Conservation (phyloP, 2,329 filamentous ascomycete species). For the Stagonosporopsis chrysanthemi region DNA sequence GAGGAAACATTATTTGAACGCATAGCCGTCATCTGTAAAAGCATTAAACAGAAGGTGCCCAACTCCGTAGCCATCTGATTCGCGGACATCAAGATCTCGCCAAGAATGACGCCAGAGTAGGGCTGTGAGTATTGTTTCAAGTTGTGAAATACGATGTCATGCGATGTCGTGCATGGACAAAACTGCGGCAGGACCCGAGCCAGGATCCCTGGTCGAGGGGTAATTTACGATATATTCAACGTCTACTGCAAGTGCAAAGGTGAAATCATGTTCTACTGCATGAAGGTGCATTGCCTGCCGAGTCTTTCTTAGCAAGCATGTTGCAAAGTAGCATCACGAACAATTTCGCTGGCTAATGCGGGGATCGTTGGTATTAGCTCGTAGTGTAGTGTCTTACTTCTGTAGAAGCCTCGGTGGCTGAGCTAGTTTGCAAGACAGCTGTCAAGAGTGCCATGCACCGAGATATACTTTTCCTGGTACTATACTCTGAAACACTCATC, state of each 20-base stretch:
- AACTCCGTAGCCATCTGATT: neutral
- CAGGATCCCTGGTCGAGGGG: constrained; percentile 3
- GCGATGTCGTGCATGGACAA: constrained; percentile 5
- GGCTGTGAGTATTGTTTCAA: constrained; percentile 3
- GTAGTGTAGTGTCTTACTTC: neutral
- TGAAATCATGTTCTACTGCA: neutral
- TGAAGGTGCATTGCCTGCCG: neutral
- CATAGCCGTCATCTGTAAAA: neutral
- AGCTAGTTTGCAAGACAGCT: neutral
- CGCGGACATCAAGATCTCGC: neutral
- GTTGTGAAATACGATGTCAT: neutral
- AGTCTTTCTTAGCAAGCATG: neutral
- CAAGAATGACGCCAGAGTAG: neutral
- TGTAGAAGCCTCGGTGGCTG: neutral
- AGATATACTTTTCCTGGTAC: neutral
- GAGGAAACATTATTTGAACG: neutral
- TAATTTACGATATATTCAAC: neutral
- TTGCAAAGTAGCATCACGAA: neutral
- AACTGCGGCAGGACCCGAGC: constrained; percentile 1
- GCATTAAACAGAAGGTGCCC: neutral
- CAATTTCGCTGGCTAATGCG: neutral
- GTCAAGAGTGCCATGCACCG: neutral
- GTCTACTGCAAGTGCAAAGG: neutral
- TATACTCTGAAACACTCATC: neutral
- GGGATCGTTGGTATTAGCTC: neutral